Evolutionary conservation across 169 alveolate genomes (phyloP).

Genomic region (Cryptosporidium tyzzeri): DNA sequence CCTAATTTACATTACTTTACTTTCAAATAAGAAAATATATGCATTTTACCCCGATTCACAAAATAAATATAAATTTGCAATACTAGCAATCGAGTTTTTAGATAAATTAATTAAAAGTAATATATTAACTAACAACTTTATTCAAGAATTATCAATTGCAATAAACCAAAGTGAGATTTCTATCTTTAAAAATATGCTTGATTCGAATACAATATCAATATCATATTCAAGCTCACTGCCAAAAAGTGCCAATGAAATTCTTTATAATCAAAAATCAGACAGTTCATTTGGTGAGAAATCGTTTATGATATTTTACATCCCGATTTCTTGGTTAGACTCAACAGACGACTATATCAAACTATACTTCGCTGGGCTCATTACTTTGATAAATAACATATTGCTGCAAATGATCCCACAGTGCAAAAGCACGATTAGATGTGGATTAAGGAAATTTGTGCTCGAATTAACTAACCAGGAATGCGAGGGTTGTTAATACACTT

Average conservation of each 20-base stretch:
- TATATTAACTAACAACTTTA: constrained; percentile 23
- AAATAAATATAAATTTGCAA: background rate
- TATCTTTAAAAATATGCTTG: background rate
- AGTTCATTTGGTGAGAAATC: background rate
- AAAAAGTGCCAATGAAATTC: constrained; percentile 12
- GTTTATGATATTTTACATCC: constrained; percentile 23
- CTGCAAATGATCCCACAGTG: constrained; percentile 46
- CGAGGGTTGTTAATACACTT: constrained; percentile 20
- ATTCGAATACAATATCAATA: background rate
- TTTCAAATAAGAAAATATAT: constrained; percentile 10
- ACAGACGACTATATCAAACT: constrained; percentile 32
- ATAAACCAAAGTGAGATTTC: constrained; percentile 18
- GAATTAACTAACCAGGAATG: constrained; percentile 53
- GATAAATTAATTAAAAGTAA: background rate
- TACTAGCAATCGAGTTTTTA: constrained; percentile 27
- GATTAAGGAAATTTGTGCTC: constrained; percentile 38
- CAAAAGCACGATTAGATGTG: constrained; percentile 62
- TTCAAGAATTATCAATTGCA: constrained; percentile 54
- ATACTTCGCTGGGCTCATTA: constrained; percentile 23
- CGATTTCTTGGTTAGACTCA: constrained; percentile 49
- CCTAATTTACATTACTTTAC: constrained; percentile 14
- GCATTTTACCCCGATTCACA: constrained; percentile 41
- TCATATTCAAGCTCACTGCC: constrained; percentile 37
- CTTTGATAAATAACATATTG: constrained; percentile 17
- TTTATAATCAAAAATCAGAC: constrained; percentile 2